Conservation (phyloP, 2,329 filamentous ascomycete species). For the Tolypocladium cylindrosporum region DNA sequence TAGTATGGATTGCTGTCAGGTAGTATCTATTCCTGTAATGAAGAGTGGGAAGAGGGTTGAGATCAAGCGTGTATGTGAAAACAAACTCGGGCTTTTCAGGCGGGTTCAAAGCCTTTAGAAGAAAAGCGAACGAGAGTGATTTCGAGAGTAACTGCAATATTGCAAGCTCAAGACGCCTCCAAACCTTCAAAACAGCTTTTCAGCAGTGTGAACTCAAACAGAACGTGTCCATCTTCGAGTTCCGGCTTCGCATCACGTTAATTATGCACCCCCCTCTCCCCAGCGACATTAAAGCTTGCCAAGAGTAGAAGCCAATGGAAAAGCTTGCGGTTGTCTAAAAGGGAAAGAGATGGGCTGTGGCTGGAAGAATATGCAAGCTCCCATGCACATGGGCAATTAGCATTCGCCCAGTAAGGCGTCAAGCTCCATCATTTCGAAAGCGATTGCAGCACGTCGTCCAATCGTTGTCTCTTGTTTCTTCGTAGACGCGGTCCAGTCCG, state of each 20-base stretch:
- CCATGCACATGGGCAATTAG: neutral
- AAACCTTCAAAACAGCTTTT: neutral
- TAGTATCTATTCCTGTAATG: too few relatives aligned
- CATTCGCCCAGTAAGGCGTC: neutral
- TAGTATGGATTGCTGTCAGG: too few relatives aligned
- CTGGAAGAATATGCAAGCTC: neutral
- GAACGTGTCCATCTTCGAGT: neutral
- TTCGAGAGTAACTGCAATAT: neutral
- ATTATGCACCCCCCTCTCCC: neutral
- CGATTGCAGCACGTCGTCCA: slow-evolving; percentile 22
- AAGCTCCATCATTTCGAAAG: neutral
- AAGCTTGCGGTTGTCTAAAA: neutral
- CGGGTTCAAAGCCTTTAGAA: neutral
- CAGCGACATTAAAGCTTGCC: neutral
- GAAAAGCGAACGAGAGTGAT: neutral
- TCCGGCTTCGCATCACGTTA: neutral
- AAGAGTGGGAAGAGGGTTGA: neutral
- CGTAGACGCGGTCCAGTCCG: slow-evolving; percentile 12
- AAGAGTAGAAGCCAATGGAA: neutral
- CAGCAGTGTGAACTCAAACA: too few relatives aligned
- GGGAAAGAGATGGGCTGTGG: neutral
- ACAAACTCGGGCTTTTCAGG: neutral
- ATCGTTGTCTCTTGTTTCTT: slow-evolving; percentile 20
- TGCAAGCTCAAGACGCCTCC: too few relatives aligned
- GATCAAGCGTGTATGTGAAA: neutral